Evolutionary conservation across 179 eudicot species (phyloP), one percentile per base, ranked within the genome.

Genomic region (Silene coronaria): DNA sequence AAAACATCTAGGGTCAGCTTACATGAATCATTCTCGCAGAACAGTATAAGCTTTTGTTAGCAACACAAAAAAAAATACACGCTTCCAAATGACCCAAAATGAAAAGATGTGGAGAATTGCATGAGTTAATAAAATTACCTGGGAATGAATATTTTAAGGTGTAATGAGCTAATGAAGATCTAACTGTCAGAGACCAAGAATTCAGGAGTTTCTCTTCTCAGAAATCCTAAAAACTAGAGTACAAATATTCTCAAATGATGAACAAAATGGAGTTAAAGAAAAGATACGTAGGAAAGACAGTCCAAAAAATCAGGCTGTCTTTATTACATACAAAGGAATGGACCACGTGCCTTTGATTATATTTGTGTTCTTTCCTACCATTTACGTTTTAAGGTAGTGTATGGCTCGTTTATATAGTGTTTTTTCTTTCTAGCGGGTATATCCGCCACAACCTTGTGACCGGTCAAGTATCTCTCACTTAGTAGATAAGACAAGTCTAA

Each of bases 281-380:
- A 13, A 58, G 30, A 6, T 9, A 9, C 42, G 16, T 4, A 59
- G 8, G 13, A 22, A 28, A 75, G 58, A 58, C 16, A 76, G 66
- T 53, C 72, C 55, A 76, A 17, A 34, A 55, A 76, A 67, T 62
- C 16, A 55, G 57, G 53, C 65, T 53, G 55, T 30, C 55, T 38
- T 67, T 53, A 24, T 75, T 30, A 13, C 30, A 65, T 24, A 6
- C 48, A 4, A 67, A 75, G 10, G 55, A 51, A 32, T 38, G 28
- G 77, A 48, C 62, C 46, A 51, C 57, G 71, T 75, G 19, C 57
- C 12, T 38, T 38, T 0, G 8, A 34, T 34, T 34, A 34, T 34
- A 34, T 7, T 38, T 38, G 45, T 51, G 19, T 51, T 51, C 14
- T 13, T 51, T 51, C 57, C 57, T 51, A 51, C 57, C n/a, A 12